Conservation (phyloP, 2,329 filamentous ascomycete species). For the Fusarium brevicatenulatum region DNA sequence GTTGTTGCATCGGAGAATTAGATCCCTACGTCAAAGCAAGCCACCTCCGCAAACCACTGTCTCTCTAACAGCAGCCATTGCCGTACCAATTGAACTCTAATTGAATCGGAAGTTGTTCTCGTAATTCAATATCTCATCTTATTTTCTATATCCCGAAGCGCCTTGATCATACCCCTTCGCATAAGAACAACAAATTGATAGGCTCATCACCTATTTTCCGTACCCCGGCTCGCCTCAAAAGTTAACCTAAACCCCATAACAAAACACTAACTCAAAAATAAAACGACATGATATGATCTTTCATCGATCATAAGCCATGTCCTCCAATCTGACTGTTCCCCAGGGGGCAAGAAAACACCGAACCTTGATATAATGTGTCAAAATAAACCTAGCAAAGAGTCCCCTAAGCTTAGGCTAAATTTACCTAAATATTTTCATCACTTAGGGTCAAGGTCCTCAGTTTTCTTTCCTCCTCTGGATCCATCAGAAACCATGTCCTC, state of each 20-base stretch:
- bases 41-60: neutral
- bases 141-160: neutral
- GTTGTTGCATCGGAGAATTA: neutral
- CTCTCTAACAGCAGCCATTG: neutral
- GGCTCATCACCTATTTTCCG: neutral
- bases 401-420: too few relatives aligned
- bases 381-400: too few relatives aligned
- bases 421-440: too few relatives aligned
- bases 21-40: neutral
- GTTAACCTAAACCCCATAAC: neutral
- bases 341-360: too few relatives aligned
- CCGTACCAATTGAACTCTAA: neutral
- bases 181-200: neutral
- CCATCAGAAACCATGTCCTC: neutral
- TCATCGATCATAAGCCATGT: slow-evolving; percentile 2
- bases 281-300: neutral
- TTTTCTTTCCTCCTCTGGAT: too few relatives aligned
- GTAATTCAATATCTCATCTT: neutral
- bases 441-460: too few relatives aligned
- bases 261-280: neutral
- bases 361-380: too few relatives aligned
- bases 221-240: slow-evolving; percentile 13
- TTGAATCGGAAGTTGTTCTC: neutral
- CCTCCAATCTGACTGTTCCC: slow-evolving; percentile 11
- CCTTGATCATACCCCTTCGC: neutral